Conservation (phyloP, 2,329 filamentous ascomycete genomes). For the Aureobasidium melanogenum region DNA sequence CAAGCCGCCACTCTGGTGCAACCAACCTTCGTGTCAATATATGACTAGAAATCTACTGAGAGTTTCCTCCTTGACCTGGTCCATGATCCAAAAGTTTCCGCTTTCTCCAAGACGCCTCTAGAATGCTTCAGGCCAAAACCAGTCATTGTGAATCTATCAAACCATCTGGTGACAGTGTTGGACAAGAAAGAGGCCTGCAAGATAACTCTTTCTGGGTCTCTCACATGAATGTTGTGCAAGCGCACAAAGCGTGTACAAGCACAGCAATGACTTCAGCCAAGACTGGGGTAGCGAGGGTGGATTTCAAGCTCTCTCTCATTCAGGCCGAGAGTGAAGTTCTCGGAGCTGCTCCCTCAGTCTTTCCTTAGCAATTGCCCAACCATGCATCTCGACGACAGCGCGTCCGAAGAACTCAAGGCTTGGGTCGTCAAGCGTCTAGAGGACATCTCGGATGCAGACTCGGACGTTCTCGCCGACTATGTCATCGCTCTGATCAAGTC, state of each 20-base stretch:
- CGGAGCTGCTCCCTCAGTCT: neutral
- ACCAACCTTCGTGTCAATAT: neutral
- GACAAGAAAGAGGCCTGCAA: neutral
- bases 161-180: neutral
- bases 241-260: neutral
- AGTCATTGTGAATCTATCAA: neutral
- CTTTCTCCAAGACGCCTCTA: neutral
- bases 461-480: constrained; percentile 75
- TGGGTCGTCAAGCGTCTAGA: constrained; percentile 74
- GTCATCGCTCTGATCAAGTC: constrained; percentile 68
- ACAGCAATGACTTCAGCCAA: constrained; percentile 2
- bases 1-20: neutral
- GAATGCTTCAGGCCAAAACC: neutral
- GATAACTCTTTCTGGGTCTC: too few species aligned
- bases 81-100: too few species aligned
- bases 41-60: too few species aligned
- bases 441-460: constrained; percentile 69
- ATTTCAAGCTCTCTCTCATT: constrained; percentile 1
- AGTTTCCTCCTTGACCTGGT: neutral
- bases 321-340: neutral
- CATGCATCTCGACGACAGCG: constrained; percentile 48
- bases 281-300: neutral
- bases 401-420: constrained; percentile 54
- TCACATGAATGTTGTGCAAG: neutral
- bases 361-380: neutral